Conservation (phyloP, 2,329 filamentous ascomycete species). For the Penicillium psychrosexuale region DNA sequence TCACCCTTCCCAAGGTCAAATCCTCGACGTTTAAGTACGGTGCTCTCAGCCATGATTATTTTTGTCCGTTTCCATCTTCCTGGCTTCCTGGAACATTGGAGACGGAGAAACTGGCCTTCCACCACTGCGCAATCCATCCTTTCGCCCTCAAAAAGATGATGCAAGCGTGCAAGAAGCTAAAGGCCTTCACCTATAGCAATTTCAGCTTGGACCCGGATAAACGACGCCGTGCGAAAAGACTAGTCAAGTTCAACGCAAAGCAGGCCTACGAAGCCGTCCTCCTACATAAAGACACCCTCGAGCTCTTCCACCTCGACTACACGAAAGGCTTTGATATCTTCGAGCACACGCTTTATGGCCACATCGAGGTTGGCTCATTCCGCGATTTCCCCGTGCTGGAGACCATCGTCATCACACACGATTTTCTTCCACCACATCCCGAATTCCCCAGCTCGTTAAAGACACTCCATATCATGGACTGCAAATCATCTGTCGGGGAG, state of each 20-base stretch:
- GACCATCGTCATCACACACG: constrained; percentile 15
- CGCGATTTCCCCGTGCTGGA: constrained; percentile 21
- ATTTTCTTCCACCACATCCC: constrained; percentile 21
- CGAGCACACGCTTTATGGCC: constrained; percentile 2
- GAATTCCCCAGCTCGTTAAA: constrained; percentile 18
- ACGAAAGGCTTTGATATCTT: background rate
- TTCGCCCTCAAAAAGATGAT: background rate
- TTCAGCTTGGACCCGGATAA: constrained; percentile 3
- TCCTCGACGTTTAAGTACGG: constrained; percentile 11
- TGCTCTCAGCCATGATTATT: constrained; percentile 4
- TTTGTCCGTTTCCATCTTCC: constrained; percentile 5
- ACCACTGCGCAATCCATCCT: constrained; percentile 1
- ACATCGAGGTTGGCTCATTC: constrained; percentile 19
- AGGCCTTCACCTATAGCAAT: constrained; percentile 12
- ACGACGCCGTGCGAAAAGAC: background rate
- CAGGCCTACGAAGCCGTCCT: constrained; percentile 16
- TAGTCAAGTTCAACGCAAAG: constrained; percentile 14
- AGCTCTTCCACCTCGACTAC: constrained; percentile 15
- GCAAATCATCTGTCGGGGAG: constrained; percentile 21
- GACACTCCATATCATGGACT: constrained; percentile 19
- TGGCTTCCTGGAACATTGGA: constrained; percentile 2
- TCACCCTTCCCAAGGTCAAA: constrained; percentile 10
- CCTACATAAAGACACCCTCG: constrained; percentile 20
- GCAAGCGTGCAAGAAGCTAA: constrained; percentile 7
- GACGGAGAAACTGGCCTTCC: background rate